These are phyloP conservation scores for Sanghuangporus sanghuang DNA, from an alignment of 1,284 basidiomycete species.

Conservation along the genomic window DNA sequence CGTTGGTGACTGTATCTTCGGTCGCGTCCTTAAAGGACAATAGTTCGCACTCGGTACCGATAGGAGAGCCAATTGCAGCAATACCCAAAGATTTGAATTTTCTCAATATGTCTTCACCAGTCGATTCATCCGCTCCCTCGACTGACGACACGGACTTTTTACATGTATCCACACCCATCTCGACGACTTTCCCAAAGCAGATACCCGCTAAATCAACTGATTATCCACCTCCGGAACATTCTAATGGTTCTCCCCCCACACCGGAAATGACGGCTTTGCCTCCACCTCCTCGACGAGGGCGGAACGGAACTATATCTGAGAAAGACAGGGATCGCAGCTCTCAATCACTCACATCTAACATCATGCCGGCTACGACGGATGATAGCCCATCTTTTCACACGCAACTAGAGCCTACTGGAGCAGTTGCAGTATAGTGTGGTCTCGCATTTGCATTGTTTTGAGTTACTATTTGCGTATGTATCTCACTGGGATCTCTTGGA, in stretches of 20 bases:
- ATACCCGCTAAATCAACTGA: conserved; percentile 17
- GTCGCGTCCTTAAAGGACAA: conserved; percentile 13
- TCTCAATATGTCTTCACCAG: conserved; percentile 44
- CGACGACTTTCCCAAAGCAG: conserved; percentile 7
- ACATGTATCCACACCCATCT: conserved; percentile 14
- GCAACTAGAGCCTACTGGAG: background rate
- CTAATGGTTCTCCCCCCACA: conserved; percentile 31
- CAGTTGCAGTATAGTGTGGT: background rate
- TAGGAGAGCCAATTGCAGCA: conserved; percentile 54
- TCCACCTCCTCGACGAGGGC: conserved; percentile 55
- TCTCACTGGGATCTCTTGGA: background rate
- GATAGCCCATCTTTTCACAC: background rate
- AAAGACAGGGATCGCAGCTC: conserved; percentile 28
- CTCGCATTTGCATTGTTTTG: background rate
- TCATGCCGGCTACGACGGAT: conserved; percentile 26
- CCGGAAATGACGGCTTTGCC: conserved; percentile 49
- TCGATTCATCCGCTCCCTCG: conserved; percentile 27
- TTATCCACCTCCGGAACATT: conserved; percentile 28
- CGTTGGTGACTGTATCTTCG: conserved; percentile 16
- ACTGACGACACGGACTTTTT: conserved; percentile 23
- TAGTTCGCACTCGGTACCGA: conserved; percentile 33
- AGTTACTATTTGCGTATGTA: background rate
- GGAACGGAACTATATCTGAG: conserved; percentile 31
- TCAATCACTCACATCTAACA: conserved; percentile 38
- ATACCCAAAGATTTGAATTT: conserved; percentile 55